Conservation (phyloP, 2,329 filamentous ascomycete genomes). For the Zopfia rhizophila region DNA sequence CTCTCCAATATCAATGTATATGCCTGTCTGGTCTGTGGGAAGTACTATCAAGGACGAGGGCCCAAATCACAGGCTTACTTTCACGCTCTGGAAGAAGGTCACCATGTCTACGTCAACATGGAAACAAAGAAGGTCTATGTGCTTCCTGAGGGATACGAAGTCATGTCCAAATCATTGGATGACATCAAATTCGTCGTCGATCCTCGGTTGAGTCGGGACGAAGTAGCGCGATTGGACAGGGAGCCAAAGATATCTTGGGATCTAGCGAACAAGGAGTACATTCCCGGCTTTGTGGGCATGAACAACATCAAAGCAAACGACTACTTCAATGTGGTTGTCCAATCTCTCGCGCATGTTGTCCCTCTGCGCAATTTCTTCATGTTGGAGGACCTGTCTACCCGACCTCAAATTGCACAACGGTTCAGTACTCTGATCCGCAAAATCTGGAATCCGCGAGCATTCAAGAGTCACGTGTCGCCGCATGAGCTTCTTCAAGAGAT, state of each 20-base stretch:
- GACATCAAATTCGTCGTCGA: slow-evolving; percentile 99
- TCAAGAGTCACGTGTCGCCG: slow-evolving; percentile 95
- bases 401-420: slow-evolving; percentile 84
- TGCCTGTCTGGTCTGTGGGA: slow-evolving; percentile 96
- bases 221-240: slow-evolving; percentile 83
- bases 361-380: slow-evolving; percentile 93
- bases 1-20: slow-evolving; percentile 99
- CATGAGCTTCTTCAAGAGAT: slow-evolving; percentile 98
- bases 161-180: slow-evolving; percentile 91
- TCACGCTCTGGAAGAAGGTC: slow-evolving; percentile 91
- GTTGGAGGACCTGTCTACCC: slow-evolving; percentile 79
- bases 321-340: slow-evolving; percentile 95
- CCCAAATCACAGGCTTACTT: slow-evolving; percentile 97
- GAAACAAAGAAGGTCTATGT: slow-evolving; percentile 91
- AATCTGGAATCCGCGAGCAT: slow-evolving; percentile 96
- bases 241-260: slow-evolving; percentile 75
- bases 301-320: slow-evolving; percentile 99
- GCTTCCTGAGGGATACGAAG: slow-evolving; percentile 95
- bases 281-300: slow-evolving; percentile 96
- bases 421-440: slow-evolving; percentile 93
- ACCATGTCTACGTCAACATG: slow-evolving; percentile 99
- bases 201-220: slow-evolving; percentile 81
- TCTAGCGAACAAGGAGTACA: slow-evolving; percentile 83
- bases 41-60: slow-evolving; percentile 94
- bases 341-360: slow-evolving; percentile 88